These are phyloP conservation scores for Plasmodium adleri DNA, from an alignment of 169 alveolate genomes.

Conservation along the genomic window DNA sequence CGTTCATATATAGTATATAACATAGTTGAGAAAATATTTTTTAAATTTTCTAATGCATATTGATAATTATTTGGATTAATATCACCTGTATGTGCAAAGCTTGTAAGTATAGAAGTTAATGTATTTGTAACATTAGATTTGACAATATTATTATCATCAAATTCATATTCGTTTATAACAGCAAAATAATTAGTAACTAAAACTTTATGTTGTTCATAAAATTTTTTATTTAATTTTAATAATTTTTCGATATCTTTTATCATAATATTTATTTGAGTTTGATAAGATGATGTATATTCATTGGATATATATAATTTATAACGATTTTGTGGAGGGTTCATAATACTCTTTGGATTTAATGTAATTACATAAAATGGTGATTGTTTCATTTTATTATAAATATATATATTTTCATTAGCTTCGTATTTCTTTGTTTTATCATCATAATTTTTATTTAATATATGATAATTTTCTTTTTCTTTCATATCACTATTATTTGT, in stretches of 20 bases:
- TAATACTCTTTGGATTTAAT: slow-evolving; percentile 30
- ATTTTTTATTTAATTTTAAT: slow-evolving; percentile 18
- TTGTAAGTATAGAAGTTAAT: slow-evolving; percentile 11
- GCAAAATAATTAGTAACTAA: slow-evolving; percentile 43
- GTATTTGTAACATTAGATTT: slow-evolving; percentile 1
- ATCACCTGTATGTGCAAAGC: slow-evolving; percentile 21
- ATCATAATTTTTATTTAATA: no score
- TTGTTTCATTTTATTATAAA: slow-evolving; percentile 54
- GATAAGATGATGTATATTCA: slow-evolving; percentile 56
- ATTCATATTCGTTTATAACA: slow-evolving; percentile 49
- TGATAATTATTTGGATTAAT: slow-evolving; percentile 37
- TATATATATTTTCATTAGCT: slow-evolving; percentile 16
- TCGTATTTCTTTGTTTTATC: background rate
- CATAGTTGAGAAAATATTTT: slow-evolving; percentile 35
- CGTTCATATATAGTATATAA: slow-evolving; percentile 30
- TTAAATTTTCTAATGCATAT: slow-evolving; percentile 25
- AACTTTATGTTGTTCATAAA: slow-evolving; percentile 29
- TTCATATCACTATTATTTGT: background rate
- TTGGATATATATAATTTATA: slow-evolving; percentile 35
- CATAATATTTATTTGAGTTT: slow-evolving; percentile 28
- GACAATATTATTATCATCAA: slow-evolving; percentile 25
- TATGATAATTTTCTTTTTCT: background rate
- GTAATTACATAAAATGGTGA: slow-evolving; percentile 59
- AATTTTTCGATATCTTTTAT: slow-evolving; percentile 51
- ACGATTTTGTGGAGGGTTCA: slow-evolving; percentile 46